Evolutionary conservation across 352 stramenopile species (phyloP), one percentile per base, ranked within the genome.

Genomic region (Pythium brachiatum): DNA sequence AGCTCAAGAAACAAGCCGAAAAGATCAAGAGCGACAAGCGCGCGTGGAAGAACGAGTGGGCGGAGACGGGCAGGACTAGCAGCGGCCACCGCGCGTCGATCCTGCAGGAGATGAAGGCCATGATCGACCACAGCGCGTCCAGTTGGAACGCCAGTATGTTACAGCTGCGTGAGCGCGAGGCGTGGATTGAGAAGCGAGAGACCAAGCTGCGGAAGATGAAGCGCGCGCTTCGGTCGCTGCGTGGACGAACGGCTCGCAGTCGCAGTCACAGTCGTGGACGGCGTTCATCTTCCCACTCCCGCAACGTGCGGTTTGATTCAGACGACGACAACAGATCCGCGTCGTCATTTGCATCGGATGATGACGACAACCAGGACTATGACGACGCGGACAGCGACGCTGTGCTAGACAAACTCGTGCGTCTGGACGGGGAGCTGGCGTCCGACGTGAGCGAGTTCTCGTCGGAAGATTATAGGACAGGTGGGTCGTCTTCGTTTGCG

Each of bases 41-140:
- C 8, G 69, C 84, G 25, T 90, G 81, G 81, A 73, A 73, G 27
- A 64, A 47, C 18, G 73, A 81, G 26, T 56, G 75, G 68, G 59
- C 52, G 36, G 12, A 55, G 57, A 21, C 52, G 60, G 20, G 32
- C 31, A 7, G 36, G 12, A 21, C 15, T 3, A 29, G n/a, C 43
- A 27, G 39, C 32, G 34, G 43, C 52, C 56, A 65, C 36, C 51
- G 52, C 46, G 64, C 21, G 69, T 70, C 72, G 21, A 76, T 87
- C 43, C 60, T 84, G 27, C 66, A 70, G 5, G 77, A 90, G 50
- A 82, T 88, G 68, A 84, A 83, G 53, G 65, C 66, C 3, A 88
- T 88, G 70, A 82, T 88, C 41, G 77, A 90, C 53, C 69, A 88
- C 62, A 74, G 73, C 21, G 65, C 69, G 0, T 69, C 32, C 15